Evolutionary conservation across 371 early-diverging fungal species (phyloP), one percentile per base, ranked within the genome.

Genomic region (Quaeritorhiza haematococci): DNA sequence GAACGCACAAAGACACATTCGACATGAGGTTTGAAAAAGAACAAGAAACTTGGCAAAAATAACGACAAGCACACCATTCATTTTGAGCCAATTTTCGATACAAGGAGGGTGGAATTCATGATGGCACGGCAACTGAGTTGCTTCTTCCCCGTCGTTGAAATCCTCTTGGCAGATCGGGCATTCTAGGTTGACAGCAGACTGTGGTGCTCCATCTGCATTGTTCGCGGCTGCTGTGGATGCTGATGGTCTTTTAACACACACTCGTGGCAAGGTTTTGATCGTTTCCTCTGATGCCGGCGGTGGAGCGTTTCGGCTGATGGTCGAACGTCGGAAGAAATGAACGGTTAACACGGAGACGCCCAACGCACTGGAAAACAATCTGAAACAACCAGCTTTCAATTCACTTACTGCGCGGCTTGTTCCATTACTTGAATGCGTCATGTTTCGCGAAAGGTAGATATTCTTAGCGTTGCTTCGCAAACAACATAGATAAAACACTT

Each of bases 131-230:
- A 69, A 33, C 49, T 29, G 24, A 5, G 56, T 41, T 26, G 50
- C 62, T 27, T 45, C 48, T 58, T 63, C 61, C 13, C 65, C 69
- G 29, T 61, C 57, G 1, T 42, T 49, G 43, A 63, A 73, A 0
- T 73, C 68, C 28, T 73, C 74, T 51, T 73, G 74, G 47, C 74
- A 73, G 0, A 73, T 52, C 1, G 67, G n/a, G 49, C 74, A 73
- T n/a, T 73, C 74, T 7, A n/a, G n/a, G n/a, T n/a, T n/a, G n/a
- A n/a, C n/a, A n/a, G n/a, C n/a, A n/a, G n/a, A n/a, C n/a, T n/a
- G n/a, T n/a, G n/a, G n/a, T n/a, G n/a, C n/a, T n/a, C n/a, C n/a
- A n/a, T n/a, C n/a, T n/a, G n/a, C n/a, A n/a, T n/a, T n/a, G n/a
- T n/a, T n/a, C n/a, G n/a, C n/a, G n/a, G n/a, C n/a, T n/a, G n/a